Conservation (phyloP, 805 yeast species). For the Yarrowia keelungensis region DNA sequence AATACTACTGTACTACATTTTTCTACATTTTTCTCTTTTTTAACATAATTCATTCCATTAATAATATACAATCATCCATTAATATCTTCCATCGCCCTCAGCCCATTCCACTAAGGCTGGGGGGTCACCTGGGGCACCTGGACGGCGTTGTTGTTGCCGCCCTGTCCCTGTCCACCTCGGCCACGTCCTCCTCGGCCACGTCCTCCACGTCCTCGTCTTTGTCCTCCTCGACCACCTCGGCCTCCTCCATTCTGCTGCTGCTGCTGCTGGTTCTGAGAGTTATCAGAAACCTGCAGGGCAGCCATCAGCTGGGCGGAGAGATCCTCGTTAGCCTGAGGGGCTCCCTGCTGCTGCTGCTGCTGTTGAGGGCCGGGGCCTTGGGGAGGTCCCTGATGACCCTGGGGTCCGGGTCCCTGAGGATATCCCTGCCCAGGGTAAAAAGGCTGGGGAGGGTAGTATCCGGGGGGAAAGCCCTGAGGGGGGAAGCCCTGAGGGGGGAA, state of each 20-base stretch:
- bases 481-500: constrained; percentile 39
- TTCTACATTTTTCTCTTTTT: too few relatives aligned
- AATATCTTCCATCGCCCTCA: not conserved
- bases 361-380: not conserved
- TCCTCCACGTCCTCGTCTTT: constrained; percentile 42
- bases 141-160: not conserved
- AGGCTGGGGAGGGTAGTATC: constrained; percentile 36
- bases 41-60: not conserved
- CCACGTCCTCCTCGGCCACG: constrained; percentile 40
- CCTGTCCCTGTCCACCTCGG: constrained; percentile 40
- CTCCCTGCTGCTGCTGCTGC: too few relatives aligned
- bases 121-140: constrained; percentile 28
- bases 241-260: constrained; percentile 40
- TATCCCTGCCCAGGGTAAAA: constrained; percentile 35
- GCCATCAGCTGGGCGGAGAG: constrained; percentile 45
- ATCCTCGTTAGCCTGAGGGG: constrained; percentile 39
- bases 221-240: constrained; percentile 41
- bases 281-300: constrained; percentile 41
- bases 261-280: constrained; percentile 29
- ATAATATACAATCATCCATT: constrained; percentile 22
- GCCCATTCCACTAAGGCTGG: constrained; percentile 3
- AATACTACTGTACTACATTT: too few relatives aligned
- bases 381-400: not conserved
- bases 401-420: not conserved
- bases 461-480: constrained; percentile 36